phyloP scores from a whole-genome alignment of 129 eudicot species.

The Sambucus nigra region DNA sequence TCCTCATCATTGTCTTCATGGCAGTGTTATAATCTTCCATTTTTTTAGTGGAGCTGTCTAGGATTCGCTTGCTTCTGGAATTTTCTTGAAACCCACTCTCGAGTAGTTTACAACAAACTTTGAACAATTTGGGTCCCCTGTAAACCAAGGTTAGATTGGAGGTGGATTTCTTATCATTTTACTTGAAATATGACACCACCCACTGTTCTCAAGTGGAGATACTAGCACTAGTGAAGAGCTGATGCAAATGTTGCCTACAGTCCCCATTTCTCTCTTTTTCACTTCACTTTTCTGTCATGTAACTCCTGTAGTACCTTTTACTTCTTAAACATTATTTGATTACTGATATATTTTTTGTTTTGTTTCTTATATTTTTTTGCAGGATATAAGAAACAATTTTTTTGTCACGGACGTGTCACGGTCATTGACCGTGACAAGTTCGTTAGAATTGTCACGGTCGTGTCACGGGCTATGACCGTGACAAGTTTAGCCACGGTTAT shows the following conservation, averaged over 20 bases:
- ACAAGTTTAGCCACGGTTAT: too few species aligned
- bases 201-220: constrained; percentile 11
- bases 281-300: background rate
- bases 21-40: constrained; percentile 77
- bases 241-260: constrained; percentile 4
- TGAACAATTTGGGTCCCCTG: constrained; percentile 12
- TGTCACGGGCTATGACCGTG: too few species aligned
- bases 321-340: too few species aligned
- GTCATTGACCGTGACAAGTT: too few species aligned
- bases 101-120: constrained; percentile 31
- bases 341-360: too few species aligned
- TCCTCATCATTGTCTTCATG: constrained; percentile 94
- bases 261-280: constrained; percentile 21
- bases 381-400: too few species aligned
- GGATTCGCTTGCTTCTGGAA: constrained; percentile 8
- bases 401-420: too few species aligned
- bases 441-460: too few species aligned
- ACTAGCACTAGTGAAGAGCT: background rate
- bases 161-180: background rate
- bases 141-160: constrained; percentile 14
- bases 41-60: constrained; percentile 28
- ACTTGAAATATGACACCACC: background rate
- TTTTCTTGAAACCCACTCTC: constrained; percentile 34
- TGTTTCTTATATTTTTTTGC: background rate
- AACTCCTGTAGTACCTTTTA: too few species aligned